These are phyloP conservation scores for Metschnikowia lochheadii DNA, from an alignment of 805 yeast genomes.

Conservation along the genomic window DNA sequence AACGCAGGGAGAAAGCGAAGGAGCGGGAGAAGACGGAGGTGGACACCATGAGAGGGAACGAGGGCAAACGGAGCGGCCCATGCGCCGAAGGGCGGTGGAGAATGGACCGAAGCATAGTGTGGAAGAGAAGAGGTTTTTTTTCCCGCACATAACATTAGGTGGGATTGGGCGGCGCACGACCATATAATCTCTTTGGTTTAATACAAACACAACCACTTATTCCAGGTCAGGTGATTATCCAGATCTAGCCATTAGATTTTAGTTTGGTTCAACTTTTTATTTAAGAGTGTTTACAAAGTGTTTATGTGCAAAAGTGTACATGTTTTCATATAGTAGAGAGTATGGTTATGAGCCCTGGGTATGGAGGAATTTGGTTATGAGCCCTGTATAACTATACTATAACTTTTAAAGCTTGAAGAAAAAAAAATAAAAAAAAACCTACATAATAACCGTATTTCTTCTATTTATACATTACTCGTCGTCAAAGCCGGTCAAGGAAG, in stretches of 20 bases:
- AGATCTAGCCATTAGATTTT: too few relatives aligned
- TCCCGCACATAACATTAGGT: background rate
- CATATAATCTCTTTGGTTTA: background rate
- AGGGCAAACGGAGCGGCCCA: background rate
- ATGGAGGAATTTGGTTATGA: too few relatives aligned
- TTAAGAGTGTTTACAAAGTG: too few relatives aligned
- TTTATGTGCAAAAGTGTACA: too few relatives aligned
- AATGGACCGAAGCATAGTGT: slow-evolving; percentile 4
- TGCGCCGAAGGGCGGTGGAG: slow-evolving; percentile 1
- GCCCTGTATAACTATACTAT: too few relatives aligned
- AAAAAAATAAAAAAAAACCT: too few relatives aligned
- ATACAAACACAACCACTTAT: too few relatives aligned
- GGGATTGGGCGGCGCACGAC: background rate
- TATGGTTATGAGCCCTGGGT: too few relatives aligned
- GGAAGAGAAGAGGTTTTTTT: slow-evolving; percentile 2
- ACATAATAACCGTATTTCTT: background rate
- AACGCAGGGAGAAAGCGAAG: background rate
- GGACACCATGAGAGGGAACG: background rate
- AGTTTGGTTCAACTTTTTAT: too few relatives aligned
- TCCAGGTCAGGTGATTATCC: too few relatives aligned
- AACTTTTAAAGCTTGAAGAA: too few relatives aligned
- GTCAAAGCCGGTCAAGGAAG: slow-evolving; percentile 49
- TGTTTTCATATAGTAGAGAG: too few relatives aligned
- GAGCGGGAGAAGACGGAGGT: background rate
- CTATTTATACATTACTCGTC: slow-evolving; percentile 26